Percentiles rank a stretch among this genome's conserved stretches.
These are phyloP conservation scores for Calocybe cyanea DNA, from an alignment of 768 basidiomycete genomes.

Conservation along the genomic window DNA sequence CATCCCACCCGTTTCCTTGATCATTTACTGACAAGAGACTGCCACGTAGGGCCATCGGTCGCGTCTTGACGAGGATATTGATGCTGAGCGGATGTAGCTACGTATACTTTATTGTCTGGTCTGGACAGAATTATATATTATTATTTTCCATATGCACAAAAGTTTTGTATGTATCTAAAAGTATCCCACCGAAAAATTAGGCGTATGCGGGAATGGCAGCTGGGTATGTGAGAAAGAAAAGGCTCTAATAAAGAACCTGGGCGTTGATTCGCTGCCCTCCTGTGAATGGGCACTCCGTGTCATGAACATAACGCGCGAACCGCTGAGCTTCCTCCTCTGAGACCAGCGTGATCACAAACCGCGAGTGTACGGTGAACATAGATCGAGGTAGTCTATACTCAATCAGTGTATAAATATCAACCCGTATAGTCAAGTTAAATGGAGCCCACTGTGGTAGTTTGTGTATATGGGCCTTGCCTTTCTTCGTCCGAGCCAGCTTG, in stretches of 20 bases:
- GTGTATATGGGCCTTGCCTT: constrained; percentile 40
- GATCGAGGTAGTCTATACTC: constrained; percentile 28
- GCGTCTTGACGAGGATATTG: constrained; percentile 61
- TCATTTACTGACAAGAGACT: constrained; percentile 8
- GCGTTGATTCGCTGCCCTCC: constrained; percentile 14
- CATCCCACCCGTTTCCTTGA: constrained; percentile 1
- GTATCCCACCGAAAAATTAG: too few relatives aligned
- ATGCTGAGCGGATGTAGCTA: constrained; percentile 65
- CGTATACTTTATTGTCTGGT: constrained; percentile 14
- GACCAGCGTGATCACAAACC: constrained; percentile 51
- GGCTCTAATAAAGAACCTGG: constrained; percentile 18
- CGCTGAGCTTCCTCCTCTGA: constrained; percentile 67
- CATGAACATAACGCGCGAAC: constrained; percentile 59
- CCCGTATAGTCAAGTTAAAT: too few relatives aligned
- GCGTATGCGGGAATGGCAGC: too few relatives aligned
- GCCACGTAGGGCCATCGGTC: constrained; percentile 49
- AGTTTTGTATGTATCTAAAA: neutral
- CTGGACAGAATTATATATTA: constrained; percentile 21
- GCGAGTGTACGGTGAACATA: constrained; percentile 45
- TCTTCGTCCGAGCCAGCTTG: constrained; percentile 34
- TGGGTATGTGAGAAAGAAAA: neutral
- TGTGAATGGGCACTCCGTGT: constrained; percentile 31
- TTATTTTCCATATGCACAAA: constrained; percentile 17
- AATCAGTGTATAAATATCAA: too few relatives aligned
- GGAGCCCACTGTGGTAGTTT: constrained; percentile 49